Base-by-base conservation (phyloP, 768 basidiomycete species). In the Boletus reticuloceps region DNA sequence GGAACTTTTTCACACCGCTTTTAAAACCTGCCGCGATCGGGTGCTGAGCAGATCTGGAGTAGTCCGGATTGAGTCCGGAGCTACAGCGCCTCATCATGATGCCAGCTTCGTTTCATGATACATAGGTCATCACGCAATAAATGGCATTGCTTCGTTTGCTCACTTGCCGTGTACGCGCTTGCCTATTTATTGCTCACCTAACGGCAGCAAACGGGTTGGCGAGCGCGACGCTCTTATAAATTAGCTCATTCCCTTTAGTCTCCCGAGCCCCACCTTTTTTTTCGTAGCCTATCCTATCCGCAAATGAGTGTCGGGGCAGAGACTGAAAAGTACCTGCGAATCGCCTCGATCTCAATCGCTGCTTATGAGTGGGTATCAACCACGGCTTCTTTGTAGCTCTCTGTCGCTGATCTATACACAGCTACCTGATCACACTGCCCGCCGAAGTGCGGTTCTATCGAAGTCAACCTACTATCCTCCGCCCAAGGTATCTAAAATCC, bases 331-430 rank as follows among this genome's bases (percentile, higher is more conserved):
- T 73, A 71, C 55, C 54, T 75, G 49, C 70, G 75, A 34, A 59
- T 74, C 48, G 60, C 66, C 39, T 70, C 75, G 16, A 53, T 76
- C 50, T 69, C 75, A 9, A 69, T 76, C 47, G 73, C 72, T 16
- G 61, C 62, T 32, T 76, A 75, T 51, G 75, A 76, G 75, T 75
- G 14, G 45, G 75, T 66, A 19, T 22, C 16, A 11, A 9, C 39
- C 29, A 9, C 5, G 10, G 1, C 7, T 4, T 14, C 27, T 19
- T 17, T 22, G 14, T 19, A 4, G 16, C 27, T 2, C 31, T 45
- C 9, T 6, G 5, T 56, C 6, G 17, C n/a, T 59, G 34, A 68
- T 45, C 14, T 5, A 11, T 20, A 1, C 44, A 9, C 54, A 72
- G 71, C 44, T 72, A 72, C 50, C 17, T 74, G 19, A 57, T 74